phyloP scores from a whole-genome alignment of 2,329 filamentous ascomycete species.

The Podosphaera leucotricha region DNA sequence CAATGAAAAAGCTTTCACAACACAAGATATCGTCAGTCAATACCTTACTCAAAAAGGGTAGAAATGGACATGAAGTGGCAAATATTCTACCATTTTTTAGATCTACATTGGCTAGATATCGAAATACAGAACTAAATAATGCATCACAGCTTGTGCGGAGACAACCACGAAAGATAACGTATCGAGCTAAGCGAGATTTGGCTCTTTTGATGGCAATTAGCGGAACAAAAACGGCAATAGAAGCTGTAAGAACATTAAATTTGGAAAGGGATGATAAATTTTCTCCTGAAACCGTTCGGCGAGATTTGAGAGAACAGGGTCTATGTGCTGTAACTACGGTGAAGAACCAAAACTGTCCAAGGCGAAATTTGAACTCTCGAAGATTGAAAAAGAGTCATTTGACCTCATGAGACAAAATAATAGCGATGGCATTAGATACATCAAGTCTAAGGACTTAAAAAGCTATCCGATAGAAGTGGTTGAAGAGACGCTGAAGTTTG shows the following conservation, averaged over 20 bases:
- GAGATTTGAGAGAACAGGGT: neutral
- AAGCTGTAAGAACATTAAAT: neutral
- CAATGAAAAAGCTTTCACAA: neutral
- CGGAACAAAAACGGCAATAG: neutral
- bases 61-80: neutral
- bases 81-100: neutral
- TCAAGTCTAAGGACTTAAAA: neutral
- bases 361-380: neutral
- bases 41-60: neutral
- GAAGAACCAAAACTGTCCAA: neutral
- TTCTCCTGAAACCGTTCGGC: neutral
- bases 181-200: neutral
- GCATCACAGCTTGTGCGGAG: neutral
- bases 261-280: neutral
- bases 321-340: neutral
- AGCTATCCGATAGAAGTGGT: neutral
- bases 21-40: neutral
- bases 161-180: neutral
- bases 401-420: neutral
- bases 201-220: neutral
- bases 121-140: neutral
- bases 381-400: slow-evolving; percentile 1
- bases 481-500: neutral
- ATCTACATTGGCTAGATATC: neutral
- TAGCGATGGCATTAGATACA: neutral